phyloP scores from a whole-genome alignment of 805 yeast species.

The Candida qinlingensis region DNA sequence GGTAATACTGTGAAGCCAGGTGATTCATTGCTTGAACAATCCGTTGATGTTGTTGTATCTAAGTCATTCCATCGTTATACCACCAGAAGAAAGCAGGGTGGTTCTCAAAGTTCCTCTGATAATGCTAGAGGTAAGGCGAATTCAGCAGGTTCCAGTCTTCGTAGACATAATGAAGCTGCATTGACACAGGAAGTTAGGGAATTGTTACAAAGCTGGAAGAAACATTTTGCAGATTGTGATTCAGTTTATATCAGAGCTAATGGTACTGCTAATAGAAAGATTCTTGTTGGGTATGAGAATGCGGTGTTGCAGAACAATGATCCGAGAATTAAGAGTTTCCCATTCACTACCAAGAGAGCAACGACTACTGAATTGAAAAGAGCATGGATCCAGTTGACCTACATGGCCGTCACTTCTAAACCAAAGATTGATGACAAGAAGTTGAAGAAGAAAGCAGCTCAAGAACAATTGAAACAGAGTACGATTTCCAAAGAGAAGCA shows the following conservation, averaged over 20 bases:
- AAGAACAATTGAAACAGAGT: conserved; percentile 27
- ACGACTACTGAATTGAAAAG: conserved; percentile 73
- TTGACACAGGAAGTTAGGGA: conserved; percentile 73
- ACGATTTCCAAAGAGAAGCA: conserved; percentile 21
- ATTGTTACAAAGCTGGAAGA: conserved; percentile 60
- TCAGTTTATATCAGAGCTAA: conserved; percentile 76
- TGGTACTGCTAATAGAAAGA: conserved; percentile 60
- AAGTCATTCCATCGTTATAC: conserved; percentile 94
- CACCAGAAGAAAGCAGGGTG: conserved; percentile 96
- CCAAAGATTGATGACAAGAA: conserved; percentile 40
- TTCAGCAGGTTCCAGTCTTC: conserved; percentile 87
- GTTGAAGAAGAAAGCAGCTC: conserved; percentile 24
- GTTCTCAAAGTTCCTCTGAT: conserved; percentile 90
- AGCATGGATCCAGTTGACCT: conserved; percentile 78
- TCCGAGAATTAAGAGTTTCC: conserved; percentile 60
- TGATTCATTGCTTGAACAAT: conserved; percentile 50
- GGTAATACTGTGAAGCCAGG: conserved; percentile 49
- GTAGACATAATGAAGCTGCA: conserved; percentile 87
- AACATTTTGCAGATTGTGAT: conserved; percentile 53
- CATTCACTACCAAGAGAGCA: conserved; percentile 88
- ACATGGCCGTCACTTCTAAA: conserved; percentile 46
- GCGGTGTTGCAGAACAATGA: conserved; percentile 50
- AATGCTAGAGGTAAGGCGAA: conserved; percentile 92
- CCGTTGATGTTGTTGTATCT: conserved; percentile 61
- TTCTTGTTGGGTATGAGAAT: conserved; percentile 63